These are phyloP conservation scores for Penstemon eatonii DNA, from an alignment of 257 asterid species.

Conservation along the genomic window DNA sequence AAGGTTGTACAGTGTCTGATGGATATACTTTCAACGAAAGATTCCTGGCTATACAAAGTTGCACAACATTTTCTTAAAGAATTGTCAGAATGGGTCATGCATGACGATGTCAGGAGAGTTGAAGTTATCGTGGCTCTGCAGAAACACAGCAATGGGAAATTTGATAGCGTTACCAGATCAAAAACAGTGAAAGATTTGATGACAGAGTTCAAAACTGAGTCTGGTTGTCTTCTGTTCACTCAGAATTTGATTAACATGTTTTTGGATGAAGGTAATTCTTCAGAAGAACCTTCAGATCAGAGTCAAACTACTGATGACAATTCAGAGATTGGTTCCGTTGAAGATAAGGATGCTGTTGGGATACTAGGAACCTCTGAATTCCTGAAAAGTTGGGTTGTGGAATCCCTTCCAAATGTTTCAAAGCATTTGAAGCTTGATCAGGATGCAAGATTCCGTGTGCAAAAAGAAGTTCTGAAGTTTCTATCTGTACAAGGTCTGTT, in stretches of 20 bases:
- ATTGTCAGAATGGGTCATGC: constrained; percentile 70
- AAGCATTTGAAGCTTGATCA: constrained; percentile 73
- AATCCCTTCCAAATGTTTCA: constrained; percentile 67
- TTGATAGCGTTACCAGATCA: constrained; percentile 76
- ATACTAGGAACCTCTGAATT: constrained; percentile 57
- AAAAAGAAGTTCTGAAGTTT: constrained; percentile 83
- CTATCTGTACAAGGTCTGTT: constrained; percentile 94
- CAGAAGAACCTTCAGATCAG: constrained; percentile 98
- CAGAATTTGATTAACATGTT: constrained; percentile 72
- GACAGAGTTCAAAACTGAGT: constrained; percentile 73
- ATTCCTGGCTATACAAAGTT: constrained; percentile 89
- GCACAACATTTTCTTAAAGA: constrained; percentile 76
- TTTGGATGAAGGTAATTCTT: constrained; percentile 76
- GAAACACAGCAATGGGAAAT: constrained; percentile 85
- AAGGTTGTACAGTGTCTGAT: constrained; percentile 83
- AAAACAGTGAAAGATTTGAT: constrained; percentile 76
- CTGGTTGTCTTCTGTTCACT: constrained; percentile 72
- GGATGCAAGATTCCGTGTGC: constrained; percentile 68
- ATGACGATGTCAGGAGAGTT: constrained; percentile 73
- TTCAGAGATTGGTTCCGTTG: constrained; percentile 84
- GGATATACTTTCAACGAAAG: constrained; percentile 81
- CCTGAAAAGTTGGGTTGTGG: constrained; percentile 84
- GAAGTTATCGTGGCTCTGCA: constrained; percentile 88
- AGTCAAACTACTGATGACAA: constrained; percentile 96
- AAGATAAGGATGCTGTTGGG: constrained; percentile 69